Evolutionary conservation across 1,284 basidiomycete genomes (phyloP).

Genomic region (Ceratobasidium sp.): DNA sequence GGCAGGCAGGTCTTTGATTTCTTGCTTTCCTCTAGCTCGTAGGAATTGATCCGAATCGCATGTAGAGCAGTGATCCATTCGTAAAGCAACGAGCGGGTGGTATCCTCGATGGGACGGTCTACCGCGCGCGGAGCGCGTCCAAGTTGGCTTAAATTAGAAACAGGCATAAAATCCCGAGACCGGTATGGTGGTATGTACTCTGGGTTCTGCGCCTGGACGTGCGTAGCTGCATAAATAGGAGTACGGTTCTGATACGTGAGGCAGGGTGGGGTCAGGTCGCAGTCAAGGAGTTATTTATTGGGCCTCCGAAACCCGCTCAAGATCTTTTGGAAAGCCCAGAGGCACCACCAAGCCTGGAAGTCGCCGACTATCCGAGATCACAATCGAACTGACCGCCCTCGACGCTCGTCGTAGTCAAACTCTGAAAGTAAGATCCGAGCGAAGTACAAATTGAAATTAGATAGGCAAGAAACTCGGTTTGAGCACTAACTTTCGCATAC

Average conservation of each 20-base stretch:
- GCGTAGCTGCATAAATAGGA: neutral
- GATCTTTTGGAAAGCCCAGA: neutral
- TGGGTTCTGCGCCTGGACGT: constrained; percentile 85
- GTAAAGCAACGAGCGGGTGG: constrained; percentile 66
- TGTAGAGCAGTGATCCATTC: constrained; percentile 65
- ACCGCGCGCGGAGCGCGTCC: constrained; percentile 84
- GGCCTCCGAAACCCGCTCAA: neutral
- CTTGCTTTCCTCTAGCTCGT: neutral
- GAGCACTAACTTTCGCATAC: no score
- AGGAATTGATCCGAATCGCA: neutral
- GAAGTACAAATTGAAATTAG: no score
- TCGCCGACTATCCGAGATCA: no score
- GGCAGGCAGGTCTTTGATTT: constrained; percentile 58
- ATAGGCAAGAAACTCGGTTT: no score
- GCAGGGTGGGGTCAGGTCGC: constrained; percentile 83
- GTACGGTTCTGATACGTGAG: no score
- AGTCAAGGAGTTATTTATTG: constrained; percentile 52
- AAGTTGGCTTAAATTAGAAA: constrained; percentile 80
- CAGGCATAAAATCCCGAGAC: constrained; percentile 61
- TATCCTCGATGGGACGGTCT: constrained; percentile 53
- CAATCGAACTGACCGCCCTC: constrained; percentile 54
- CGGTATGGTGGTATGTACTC: constrained; percentile 76
- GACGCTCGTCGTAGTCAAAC: constrained; percentile 79
- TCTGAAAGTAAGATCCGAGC: no score
- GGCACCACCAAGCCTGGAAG: neutral